Evolutionary conservation across 768 basidiomycete species (phyloP).

Genomic region (Xerocomus brunneocitrinus): DNA sequence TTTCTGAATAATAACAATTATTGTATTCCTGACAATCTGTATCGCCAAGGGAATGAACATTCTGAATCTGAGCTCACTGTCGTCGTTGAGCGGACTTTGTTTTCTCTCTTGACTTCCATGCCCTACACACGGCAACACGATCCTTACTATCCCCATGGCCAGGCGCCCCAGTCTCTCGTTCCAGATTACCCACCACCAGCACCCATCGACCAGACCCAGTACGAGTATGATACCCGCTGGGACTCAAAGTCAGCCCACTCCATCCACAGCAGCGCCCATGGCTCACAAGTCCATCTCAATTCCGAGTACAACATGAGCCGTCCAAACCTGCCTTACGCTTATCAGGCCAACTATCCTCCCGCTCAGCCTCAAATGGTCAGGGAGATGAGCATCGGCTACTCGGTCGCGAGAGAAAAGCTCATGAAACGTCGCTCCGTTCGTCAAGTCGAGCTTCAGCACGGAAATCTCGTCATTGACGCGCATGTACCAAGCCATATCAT

Average conservation of each 20-base stretch:
- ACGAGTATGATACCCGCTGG: constrained; percentile 45
- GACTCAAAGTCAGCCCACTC: constrained; percentile 54
- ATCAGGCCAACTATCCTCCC: constrained; percentile 57
- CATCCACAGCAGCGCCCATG: constrained; percentile 53
- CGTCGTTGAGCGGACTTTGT: constrained; percentile 19
- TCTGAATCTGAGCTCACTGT: not conserved
- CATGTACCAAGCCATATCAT: constrained; percentile 75
- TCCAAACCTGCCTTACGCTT: constrained; percentile 30
- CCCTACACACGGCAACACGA: constrained; percentile 51
- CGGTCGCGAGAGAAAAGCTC: constrained; percentile 69
- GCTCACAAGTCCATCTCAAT: constrained; percentile 71
- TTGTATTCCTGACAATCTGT: not conserved
- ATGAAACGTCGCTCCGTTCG: constrained; percentile 77
- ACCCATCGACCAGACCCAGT: constrained; percentile 33
- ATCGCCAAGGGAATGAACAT: constrained; percentile 9
- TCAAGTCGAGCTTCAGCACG: constrained; percentile 74
- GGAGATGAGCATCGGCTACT: constrained; percentile 54
- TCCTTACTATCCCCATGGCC: constrained; percentile 39
- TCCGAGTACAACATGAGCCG: constrained; percentile 58
- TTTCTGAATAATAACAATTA: not conserved
- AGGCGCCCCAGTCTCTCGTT: constrained; percentile 28
- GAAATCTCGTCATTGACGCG: constrained; percentile 82
- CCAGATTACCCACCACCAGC: constrained; percentile 35
- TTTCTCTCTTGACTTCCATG: constrained; percentile 34
- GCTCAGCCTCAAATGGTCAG: constrained; percentile 45